Conservation (phyloP, 257 asterid species). For the Coffea canephora region DNA sequence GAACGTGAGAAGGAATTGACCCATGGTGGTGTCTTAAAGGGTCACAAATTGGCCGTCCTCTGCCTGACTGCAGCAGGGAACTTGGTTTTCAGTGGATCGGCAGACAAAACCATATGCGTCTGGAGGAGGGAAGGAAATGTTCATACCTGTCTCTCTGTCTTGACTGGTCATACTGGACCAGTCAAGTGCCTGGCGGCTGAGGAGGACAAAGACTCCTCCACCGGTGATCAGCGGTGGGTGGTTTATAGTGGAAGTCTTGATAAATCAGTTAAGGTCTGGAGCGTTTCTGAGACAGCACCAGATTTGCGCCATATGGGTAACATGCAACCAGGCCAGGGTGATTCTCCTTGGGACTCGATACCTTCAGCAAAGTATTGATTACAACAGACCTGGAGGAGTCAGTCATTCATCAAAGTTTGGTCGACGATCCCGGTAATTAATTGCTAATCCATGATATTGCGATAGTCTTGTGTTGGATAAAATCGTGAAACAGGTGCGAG, state of each 20-base stretch:
- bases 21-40: constrained; percentile 70
- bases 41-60: constrained; percentile 78
- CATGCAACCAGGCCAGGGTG: constrained; percentile 27
- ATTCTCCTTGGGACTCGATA: constrained; percentile 50
- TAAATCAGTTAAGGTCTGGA: constrained; percentile 81
- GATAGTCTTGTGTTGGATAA: not conserved
- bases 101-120: constrained; percentile 69
- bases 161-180: constrained; percentile 84
- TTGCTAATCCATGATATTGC: constrained; percentile 7
- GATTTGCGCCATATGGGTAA: constrained; percentile 37
- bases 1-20: constrained; percentile 45
- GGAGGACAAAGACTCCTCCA: constrained; percentile 42
- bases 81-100: constrained; percentile 69
- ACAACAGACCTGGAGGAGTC: not conserved
- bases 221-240: constrained; percentile 48
- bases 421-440: constrained; percentile 1
- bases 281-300: constrained; percentile 64
- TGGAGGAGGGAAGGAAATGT: constrained; percentile 63
- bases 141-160: constrained; percentile 61
- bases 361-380: constrained; percentile 56
- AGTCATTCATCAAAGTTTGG: not conserved
- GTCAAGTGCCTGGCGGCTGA: constrained; percentile 72
- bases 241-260: constrained; percentile 84
- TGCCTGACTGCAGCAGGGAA: constrained; percentile 60
- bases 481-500: not conserved